Percentiles rank a stretch among this genome's conserved stretches.
Evolutionary conservation across 2,329 filamentous ascomycete genomes (phyloP).

Genomic region (Arthrinium puccinioides): DNA sequence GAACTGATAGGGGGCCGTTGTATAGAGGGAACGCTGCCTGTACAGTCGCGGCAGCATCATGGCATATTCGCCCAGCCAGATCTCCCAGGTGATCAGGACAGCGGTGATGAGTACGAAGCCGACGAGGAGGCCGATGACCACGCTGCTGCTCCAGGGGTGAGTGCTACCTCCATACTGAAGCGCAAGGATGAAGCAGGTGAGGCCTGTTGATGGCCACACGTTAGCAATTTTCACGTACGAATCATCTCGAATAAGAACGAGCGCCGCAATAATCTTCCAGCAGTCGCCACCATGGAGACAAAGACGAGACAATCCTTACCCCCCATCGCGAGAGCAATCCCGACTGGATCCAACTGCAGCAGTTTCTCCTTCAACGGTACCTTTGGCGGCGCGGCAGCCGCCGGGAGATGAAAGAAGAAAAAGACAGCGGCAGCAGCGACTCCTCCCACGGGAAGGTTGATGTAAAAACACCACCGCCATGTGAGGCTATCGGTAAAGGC

Average conservation of each 20-base stretch:
- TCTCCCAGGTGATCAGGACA: constrained; percentile 13
- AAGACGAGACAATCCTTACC: no score
- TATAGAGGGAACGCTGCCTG: constrained; percentile 1
- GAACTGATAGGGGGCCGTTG: neutral
- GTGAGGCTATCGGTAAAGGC: constrained; percentile 3
- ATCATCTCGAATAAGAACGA: no score
- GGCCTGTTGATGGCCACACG: no score
- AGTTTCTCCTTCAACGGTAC: constrained; percentile 1
- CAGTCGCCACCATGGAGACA: no score
- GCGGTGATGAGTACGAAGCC: constrained; percentile 17
- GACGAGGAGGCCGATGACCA: constrained; percentile 6
- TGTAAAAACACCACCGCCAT: constrained; percentile 15
- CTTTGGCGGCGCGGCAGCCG: neutral
- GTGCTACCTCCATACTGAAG: neutral
- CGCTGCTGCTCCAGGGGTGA: neutral
- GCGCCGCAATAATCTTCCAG: no score
- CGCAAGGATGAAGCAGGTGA: constrained; percentile 20
- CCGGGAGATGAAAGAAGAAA: constrained; percentile 7
- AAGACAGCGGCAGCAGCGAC: constrained; percentile 7
- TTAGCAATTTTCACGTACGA: no score
- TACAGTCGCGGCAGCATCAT: constrained; percentile 9
- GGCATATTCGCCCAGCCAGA: constrained; percentile 9
- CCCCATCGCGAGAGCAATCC: constrained; percentile 6
- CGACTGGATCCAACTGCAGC: constrained; percentile 8
- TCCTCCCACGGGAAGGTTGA: constrained; percentile 14